phyloP scores from a whole-genome alignment of 352 stramenopile species.

The Phytophthora niederhauseri region DNA sequence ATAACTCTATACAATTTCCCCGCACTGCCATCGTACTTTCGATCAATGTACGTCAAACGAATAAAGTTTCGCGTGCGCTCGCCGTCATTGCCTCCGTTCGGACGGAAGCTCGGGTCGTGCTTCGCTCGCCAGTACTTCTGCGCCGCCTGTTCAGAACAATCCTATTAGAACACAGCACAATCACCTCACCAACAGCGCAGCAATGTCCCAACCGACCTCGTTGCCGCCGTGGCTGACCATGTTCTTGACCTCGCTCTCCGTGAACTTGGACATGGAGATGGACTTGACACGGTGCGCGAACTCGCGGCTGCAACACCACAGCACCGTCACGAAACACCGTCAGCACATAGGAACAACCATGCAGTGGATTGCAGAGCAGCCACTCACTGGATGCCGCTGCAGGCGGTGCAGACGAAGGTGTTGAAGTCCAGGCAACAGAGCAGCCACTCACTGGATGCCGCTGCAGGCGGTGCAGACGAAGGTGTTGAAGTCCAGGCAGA shows the following conservation, averaged over 20 bases:
- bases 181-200: too few species aligned
- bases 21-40: slow-evolving; percentile 56
- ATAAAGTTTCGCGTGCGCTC: slow-evolving; percentile 92
- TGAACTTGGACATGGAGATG: slow-evolving; percentile 95
- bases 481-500: slow-evolving; percentile 94
- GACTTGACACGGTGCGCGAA: slow-evolving; percentile 95
- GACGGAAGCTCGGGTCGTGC: slow-evolving; percentile 83
- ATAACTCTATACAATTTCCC: background rate
- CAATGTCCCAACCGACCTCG: slow-evolving; percentile 48
- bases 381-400: slow-evolving; percentile 93
- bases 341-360: background rate
- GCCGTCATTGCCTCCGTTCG: slow-evolving; percentile 70
- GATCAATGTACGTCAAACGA: slow-evolving; percentile 86
- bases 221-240: slow-evolving; percentile 91
- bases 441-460: slow-evolving; percentile 88
- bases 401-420: slow-evolving; percentile 95
- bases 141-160: slow-evolving; percentile 47
- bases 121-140: slow-evolving; percentile 88
- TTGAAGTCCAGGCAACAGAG: slow-evolving; percentile 89
- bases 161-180: background rate
- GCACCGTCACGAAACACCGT: slow-evolving; percentile 5
- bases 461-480: slow-evolving; percentile 95
- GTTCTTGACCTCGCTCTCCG: slow-evolving; percentile 91
- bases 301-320: slow-evolving; percentile 65
- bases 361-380: slow-evolving; percentile 1